Evolutionary conservation across 352 stramenopile genomes (phyloP).

Genomic region (Elongisporangium undulatum): DNA sequence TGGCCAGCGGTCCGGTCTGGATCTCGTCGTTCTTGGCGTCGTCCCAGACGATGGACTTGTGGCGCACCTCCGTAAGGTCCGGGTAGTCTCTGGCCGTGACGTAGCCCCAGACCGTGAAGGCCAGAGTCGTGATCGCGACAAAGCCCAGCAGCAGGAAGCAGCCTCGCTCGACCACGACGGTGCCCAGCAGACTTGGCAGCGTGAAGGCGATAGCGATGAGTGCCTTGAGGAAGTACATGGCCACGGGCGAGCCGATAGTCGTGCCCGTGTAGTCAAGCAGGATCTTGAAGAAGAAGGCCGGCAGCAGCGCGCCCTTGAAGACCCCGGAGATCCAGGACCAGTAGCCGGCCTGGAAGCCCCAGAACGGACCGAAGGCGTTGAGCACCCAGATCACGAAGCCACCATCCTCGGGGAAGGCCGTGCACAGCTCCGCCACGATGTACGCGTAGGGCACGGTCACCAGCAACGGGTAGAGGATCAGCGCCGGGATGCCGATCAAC

Average conservation of each 20-base stretch:
- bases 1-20: conserved; percentile 36
- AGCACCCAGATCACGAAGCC: conserved; percentile 67
- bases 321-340: conserved; percentile 75
- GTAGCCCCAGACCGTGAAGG: conserved; percentile 49
- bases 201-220: conserved; percentile 22
- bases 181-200: conserved; percentile 32
- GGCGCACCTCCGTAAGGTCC: conserved; percentile 90
- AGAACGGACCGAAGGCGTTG: conserved; percentile 72
- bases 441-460: conserved; percentile 53
- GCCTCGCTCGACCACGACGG: conserved; percentile 18
- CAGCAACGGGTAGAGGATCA: conserved; percentile 58
- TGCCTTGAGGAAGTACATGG: conserved; percentile 28
- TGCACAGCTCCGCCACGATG: conserved; percentile 63
- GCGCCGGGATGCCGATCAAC: conserved; percentile 35
- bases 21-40: conserved; percentile 33
- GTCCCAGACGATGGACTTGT: conserved; percentile 25
- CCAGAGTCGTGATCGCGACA: conserved; percentile 83
- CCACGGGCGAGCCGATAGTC: conserved; percentile 15
- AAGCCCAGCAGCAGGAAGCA: conserved; percentile 22
- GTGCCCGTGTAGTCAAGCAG: conserved; percentile 26
- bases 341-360: conserved; percentile 77
- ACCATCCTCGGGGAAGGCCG: conserved; percentile 70
- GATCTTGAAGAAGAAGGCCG: conserved; percentile 28
- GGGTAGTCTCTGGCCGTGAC: conserved; percentile 50
- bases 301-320: conserved; percentile 54